Conservation (phyloP, 2,329 filamentous ascomycete species). For the Cercospora janseana region DNA sequence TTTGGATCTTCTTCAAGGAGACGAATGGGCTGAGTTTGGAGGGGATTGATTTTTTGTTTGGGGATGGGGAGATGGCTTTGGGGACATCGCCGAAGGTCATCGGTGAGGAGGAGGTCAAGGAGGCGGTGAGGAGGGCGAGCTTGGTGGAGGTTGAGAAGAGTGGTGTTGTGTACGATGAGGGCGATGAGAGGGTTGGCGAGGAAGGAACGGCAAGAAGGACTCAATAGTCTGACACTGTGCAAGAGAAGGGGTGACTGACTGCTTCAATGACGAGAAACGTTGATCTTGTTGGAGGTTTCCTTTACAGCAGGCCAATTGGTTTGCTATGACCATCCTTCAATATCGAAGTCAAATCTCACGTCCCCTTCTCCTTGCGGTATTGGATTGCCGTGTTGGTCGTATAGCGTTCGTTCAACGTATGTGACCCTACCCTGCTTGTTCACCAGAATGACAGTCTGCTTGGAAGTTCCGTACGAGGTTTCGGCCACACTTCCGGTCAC, state of each 20-base stretch:
- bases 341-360: slow-evolving; percentile 47
- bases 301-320: neutral
- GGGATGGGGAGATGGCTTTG: slow-evolving; percentile 45
- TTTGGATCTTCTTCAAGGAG: slow-evolving; percentile 55
- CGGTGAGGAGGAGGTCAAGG: slow-evolving; percentile 38
- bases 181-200: neutral
- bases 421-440: slow-evolving; percentile 54
- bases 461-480: slow-evolving; percentile 63
- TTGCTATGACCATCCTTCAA: slow-evolving; percentile 42
- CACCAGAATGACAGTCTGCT: slow-evolving; percentile 62
- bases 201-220: neutral
- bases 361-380: slow-evolving; percentile 51
- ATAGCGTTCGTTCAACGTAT: slow-evolving; percentile 63
- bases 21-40: slow-evolving; percentile 56
- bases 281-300: neutral
- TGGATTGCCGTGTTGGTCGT: slow-evolving; percentile 52
- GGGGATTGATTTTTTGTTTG: slow-evolving; percentile 59
- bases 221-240: too few relatives aligned
- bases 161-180: neutral
- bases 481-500: slow-evolving; percentile 12
- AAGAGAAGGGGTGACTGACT: neutral
- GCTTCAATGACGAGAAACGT: neutral
- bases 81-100: slow-evolving; percentile 49
- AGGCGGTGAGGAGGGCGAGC: slow-evolving; percentile 26
- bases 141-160: slow-evolving; percentile 14